phyloP scores from a whole-genome alignment of 106 monocot species.

The Alisma plantagoaquatica region DNA sequence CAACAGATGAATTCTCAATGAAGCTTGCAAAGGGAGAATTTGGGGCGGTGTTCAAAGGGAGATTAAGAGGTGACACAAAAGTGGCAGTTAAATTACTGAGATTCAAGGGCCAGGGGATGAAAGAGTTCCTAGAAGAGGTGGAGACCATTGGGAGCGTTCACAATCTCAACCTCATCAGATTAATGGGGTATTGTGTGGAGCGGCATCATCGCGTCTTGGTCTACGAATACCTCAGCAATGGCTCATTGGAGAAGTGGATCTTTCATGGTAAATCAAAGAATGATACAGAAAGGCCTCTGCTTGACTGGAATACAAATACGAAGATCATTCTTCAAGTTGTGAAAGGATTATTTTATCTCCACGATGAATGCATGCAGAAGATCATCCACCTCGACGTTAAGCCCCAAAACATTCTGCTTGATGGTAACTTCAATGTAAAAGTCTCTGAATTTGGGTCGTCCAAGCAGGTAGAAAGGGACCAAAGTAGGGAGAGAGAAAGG shows the following conservation, averaged over 20 bases:
- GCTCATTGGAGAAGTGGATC: conserved; percentile 34
- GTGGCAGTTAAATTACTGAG: no score
- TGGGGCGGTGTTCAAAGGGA: no score
- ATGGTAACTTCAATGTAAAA: conserved; percentile 34
- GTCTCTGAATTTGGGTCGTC: conserved; percentile 41
- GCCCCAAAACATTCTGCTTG: conserved; percentile 35
- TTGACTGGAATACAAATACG: conserved; percentile 25
- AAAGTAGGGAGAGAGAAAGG: conserved; percentile 31
- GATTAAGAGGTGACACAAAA: no score
- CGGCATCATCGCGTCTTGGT: conserved; percentile 17
- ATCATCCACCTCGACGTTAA: conserved; percentile 36
- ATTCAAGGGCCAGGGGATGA: no score
- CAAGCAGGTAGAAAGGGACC: conserved; percentile 31
- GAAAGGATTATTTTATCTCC: conserved; percentile 32
- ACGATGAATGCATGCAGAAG: conserved; percentile 28
- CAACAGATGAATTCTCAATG: conserved; percentile 28
- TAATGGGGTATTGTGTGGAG: conserved; percentile 22
- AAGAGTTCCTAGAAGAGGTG: no score
- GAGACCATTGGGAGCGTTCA: conserved; percentile 35
- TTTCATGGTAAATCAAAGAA: no score
- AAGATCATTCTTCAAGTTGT: conserved; percentile 30
- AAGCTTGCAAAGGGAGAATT: no score
- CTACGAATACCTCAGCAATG: conserved; percentile 20
- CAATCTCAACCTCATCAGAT: conserved; percentile 23
- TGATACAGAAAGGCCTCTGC: not conserved